Evolutionary conservation across 768 basidiomycete species (phyloP).

Genomic region (Postia placenta): DNA sequence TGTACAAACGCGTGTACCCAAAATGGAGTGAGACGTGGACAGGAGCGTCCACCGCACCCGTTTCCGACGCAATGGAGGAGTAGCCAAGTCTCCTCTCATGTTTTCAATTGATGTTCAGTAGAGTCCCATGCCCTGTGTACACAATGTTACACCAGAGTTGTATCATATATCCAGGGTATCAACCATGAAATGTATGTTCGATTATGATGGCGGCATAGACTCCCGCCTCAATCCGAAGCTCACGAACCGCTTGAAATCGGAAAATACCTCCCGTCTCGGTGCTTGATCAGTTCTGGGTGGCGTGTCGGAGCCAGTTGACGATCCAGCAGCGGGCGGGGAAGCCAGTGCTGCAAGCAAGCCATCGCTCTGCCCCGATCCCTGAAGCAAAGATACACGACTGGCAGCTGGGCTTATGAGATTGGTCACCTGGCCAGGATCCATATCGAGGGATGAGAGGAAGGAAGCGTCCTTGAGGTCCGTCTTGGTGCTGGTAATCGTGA

Average conservation of each 20-base stretch:
- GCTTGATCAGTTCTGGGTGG: constrained; percentile 35
- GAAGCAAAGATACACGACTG: constrained; percentile 50
- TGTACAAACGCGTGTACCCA: constrained; percentile 94
- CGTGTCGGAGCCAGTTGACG: constrained; percentile 53
- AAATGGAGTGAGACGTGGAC: constrained; percentile 68
- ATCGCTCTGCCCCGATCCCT: constrained; percentile 36
- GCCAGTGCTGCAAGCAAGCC: constrained; percentile 53
- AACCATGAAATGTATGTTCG: not conserved
- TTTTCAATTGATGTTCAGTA: no score
- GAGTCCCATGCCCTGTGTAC: no score
- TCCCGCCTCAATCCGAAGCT: constrained; percentile 85
- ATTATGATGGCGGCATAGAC: constrained; percentile 18
- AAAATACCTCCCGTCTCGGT: constrained; percentile 75
- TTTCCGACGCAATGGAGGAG: constrained; percentile 19
- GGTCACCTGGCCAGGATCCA: constrained; percentile 73
- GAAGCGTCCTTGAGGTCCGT: constrained; percentile 84
- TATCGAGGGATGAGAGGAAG: constrained; percentile 90
- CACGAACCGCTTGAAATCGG: constrained; percentile 83
- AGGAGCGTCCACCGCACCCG: constrained; percentile 6
- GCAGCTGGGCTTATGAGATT: constrained; percentile 60
- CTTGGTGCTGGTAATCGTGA: constrained; percentile 90
- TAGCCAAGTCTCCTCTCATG: no score
- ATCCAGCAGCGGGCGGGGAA: constrained; percentile 53
- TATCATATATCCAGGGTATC: not conserved
- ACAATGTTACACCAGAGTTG: not conserved